Conservation (phyloP, 1,284 basidiomycete species). For the Filobasidium uniguttulatum region DNA sequence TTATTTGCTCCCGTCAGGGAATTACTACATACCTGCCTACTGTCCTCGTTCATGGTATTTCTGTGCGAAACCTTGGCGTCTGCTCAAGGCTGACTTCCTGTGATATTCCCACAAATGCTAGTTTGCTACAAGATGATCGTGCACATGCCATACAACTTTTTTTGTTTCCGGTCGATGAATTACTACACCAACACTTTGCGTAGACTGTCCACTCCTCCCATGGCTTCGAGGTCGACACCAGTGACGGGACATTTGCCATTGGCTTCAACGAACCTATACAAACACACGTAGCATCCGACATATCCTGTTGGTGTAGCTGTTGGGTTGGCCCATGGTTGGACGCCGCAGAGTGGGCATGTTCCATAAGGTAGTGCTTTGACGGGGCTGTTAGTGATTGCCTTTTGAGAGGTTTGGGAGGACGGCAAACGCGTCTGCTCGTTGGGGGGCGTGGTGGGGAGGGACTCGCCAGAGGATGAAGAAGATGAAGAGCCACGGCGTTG, state of each 20-base stretch:
- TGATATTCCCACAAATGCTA: too few relatives aligned
- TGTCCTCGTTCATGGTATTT: too few relatives aligned
- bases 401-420: too few relatives aligned
- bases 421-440: too few relatives aligned
- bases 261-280: constrained; percentile 8
- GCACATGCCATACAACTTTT: too few relatives aligned
- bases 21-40: too few relatives aligned
- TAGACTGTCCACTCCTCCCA: constrained; percentile 6
- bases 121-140: too few relatives aligned
- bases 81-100: too few relatives aligned
- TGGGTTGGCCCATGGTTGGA: constrained; percentile 24
- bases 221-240: not conserved
- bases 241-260: constrained; percentile 11
- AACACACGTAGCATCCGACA: constrained; percentile 14
- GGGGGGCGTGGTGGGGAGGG: constrained; percentile 33
- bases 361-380: constrained; percentile 2
- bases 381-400: not conserved
- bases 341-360: constrained; percentile 6
- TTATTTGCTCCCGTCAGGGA: too few relatives aligned
- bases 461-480: constrained; percentile 47
- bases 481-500: too few relatives aligned
- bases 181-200: constrained; percentile 10
- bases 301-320: constrained; percentile 33
- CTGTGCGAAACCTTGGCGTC: too few relatives aligned
- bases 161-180: too few relatives aligned